Evolutionary conservation across 495 filamentous ascomycete species (phyloP).

Genomic region (Penicillium odoratum): DNA sequence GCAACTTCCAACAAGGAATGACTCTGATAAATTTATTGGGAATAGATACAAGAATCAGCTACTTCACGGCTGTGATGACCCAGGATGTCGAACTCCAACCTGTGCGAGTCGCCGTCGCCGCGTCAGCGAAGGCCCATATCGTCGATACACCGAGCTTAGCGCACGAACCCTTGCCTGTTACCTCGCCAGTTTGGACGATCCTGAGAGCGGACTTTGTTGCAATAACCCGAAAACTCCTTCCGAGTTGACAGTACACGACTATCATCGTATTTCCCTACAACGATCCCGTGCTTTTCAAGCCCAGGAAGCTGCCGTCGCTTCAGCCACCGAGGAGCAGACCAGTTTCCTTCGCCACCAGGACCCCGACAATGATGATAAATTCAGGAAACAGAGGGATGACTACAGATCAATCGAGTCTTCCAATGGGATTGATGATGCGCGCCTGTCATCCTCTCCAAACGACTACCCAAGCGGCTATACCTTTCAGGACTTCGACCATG

Average conservation of each 20-base stretch:
- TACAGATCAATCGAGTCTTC: not conserved
- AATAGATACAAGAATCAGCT: conserved; percentile 78
- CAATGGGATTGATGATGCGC: not conserved
- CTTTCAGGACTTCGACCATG: conserved; percentile 24
- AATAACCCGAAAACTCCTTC: conserved; percentile 41
- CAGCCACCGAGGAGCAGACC: conserved; percentile 1
- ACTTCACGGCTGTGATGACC: conserved; percentile 73
- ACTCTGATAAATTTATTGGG: not conserved
- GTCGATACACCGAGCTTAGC: conserved; percentile 66
- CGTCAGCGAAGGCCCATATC: conserved; percentile 64
- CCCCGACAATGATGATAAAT: not conserved
- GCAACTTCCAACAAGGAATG: not conserved
- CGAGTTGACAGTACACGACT: conserved; percentile 29
- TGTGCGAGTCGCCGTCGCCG: conserved; percentile 78
- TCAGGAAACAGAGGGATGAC: not conserved
- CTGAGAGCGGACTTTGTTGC: conserved; percentile 71
- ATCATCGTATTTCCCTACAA: conserved; percentile 31
- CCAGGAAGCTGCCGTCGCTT: conserved; percentile 12
- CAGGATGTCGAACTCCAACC: conserved; percentile 70
- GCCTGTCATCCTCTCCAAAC: not conserved
- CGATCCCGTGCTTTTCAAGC: conserved; percentile 28
- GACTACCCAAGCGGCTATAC: conserved; percentile 10
- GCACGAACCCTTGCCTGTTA: conserved; percentile 77
- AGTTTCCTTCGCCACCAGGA: not conserved
- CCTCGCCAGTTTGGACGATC: conserved; percentile 76